Percentiles rank a stretch among this genome's conserved stretches.
Evolutionary conservation across 768 basidiomycete species (phyloP).

Genomic region (Podaxis sp.): DNA sequence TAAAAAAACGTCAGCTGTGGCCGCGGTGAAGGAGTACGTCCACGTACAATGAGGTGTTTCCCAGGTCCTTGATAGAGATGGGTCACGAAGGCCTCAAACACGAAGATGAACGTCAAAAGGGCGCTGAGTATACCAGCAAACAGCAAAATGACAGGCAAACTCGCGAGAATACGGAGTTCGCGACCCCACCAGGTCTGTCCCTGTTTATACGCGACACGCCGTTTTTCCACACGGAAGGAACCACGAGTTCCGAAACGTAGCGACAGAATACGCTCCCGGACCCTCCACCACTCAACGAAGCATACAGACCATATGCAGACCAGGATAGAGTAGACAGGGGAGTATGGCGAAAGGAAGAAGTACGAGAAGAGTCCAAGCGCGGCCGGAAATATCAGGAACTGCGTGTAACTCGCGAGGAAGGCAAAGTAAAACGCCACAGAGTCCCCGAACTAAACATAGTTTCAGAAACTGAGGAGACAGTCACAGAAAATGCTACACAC

Average conservation of each 20-base stretch:
- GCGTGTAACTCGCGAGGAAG: slow-evolving; percentile 84
- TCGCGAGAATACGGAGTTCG: slow-evolving; percentile 64
- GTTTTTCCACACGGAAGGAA: slow-evolving; percentile 72
- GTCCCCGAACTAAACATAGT: slow-evolving; percentile 61
- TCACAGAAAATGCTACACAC: slow-evolving; percentile 27
- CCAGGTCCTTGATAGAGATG: slow-evolving; percentile 88
- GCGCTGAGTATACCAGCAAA: slow-evolving; percentile 70
- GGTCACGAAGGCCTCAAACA: slow-evolving; percentile 88
- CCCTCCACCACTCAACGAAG: slow-evolving; percentile 92
- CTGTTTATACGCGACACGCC: slow-evolving; percentile 55
- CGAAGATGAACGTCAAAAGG: slow-evolving; percentile 78
- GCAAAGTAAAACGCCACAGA: slow-evolving; percentile 85
- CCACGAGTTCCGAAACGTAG: slow-evolving; percentile 81
- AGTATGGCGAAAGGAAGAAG: slow-evolving; percentile 71
- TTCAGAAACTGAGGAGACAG: not conserved
- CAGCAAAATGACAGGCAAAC: slow-evolving; percentile 68
- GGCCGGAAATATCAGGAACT: slow-evolving; percentile 75
- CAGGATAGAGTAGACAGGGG: slow-evolving; percentile 70
- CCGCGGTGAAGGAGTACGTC: not conserved
- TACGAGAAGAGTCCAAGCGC: slow-evolving; percentile 66
- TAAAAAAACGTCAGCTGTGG: slow-evolving; percentile 10
- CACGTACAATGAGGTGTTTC: slow-evolving; percentile 69
- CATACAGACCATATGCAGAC: slow-evolving; percentile 81
- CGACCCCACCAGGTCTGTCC: slow-evolving; percentile 72
- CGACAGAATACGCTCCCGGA: slow-evolving; percentile 80